phyloP scores from a whole-genome alignment of 331 rosid species.

The Malus hybrid region DNA sequence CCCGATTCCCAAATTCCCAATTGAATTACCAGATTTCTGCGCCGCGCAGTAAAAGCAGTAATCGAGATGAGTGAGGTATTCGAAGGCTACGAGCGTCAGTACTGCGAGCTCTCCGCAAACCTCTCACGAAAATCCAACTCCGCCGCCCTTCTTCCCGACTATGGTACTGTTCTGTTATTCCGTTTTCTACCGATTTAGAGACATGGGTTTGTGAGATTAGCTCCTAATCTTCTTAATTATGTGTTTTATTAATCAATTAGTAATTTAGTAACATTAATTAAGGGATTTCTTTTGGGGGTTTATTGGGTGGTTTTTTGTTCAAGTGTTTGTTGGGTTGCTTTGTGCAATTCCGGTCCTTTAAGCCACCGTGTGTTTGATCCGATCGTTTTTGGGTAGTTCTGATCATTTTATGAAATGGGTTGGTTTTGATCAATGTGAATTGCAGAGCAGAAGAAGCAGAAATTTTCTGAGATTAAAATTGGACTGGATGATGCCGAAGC shows the following conservation, averaged over 20 bases:
- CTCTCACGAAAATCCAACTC: conserved; percentile 82
- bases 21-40: not conserved
- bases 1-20: not conserved
- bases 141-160: conserved; percentile 41
- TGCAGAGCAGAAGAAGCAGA: conserved; percentile 80
- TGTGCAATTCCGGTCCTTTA: not conserved
- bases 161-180: conserved; percentile 25
- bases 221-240: not conserved
- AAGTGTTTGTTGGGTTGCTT: not conserved
- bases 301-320: not conserved
- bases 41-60: not conserved
- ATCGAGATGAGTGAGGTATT: conserved; percentile 70
- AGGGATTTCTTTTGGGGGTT: not conserved
- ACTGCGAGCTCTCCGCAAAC: conserved; percentile 91
- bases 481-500: conserved; percentile 86
- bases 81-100: conserved; percentile 96
- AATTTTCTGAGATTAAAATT: conserved; percentile 59
- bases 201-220: not conserved
- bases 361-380: no score
- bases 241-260: not conserved
- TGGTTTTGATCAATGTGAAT: conserved; percentile 12
- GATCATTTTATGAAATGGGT: not conserved
- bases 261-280: not conserved
- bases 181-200: not conserved
- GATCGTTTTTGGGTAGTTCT: not conserved